phyloP scores from a whole-genome alignment of 1,284 basidiomycete species.

The Cystobasidiaceae sp. region DNA sequence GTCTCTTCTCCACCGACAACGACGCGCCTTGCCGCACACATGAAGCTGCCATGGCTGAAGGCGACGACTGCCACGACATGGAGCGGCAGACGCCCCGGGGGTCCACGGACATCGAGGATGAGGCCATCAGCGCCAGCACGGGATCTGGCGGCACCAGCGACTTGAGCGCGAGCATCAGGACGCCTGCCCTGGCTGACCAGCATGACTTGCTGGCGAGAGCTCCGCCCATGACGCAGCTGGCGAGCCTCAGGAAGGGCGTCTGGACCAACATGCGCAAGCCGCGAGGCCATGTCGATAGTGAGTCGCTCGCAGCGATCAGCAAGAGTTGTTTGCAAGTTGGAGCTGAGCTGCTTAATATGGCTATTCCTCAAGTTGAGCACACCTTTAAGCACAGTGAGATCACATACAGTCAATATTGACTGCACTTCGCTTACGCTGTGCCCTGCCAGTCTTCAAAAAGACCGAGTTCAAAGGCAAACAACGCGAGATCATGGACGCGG shows the following conservation, averaged over 20 bases:
- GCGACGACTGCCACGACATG: neutral
- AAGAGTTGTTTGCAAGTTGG: neutral
- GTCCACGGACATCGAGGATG: too few relatives aligned
- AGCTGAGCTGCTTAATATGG: neutral
- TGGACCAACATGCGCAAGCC: constrained; percentile 16
- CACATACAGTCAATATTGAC: neutral
- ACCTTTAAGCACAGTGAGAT: constrained; percentile 23
- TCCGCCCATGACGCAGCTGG: constrained; percentile 21
- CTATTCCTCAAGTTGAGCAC: constrained; percentile 9
- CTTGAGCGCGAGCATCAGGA: constrained; percentile 15
- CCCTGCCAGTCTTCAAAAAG: constrained; percentile 67
- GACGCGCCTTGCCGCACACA: too few relatives aligned
- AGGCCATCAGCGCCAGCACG: neutral
- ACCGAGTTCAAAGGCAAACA: constrained; percentile 67
- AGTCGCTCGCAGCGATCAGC: too few relatives aligned
- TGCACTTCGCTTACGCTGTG: too few relatives aligned
- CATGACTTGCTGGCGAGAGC: constrained; percentile 1
- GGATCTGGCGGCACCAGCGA: neutral
- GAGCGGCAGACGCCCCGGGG: neutral
- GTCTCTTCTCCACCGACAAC: too few relatives aligned
- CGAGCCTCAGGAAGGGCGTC: constrained; percentile 9
- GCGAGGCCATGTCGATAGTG: constrained; percentile 24
- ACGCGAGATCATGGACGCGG: constrained; percentile 65
- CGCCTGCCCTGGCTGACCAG: constrained; percentile 11
- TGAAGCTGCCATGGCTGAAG: neutral